phyloP scores from a whole-genome alignment of 2,329 filamentous ascomycete species.

The Fusarium humuli region DNA sequence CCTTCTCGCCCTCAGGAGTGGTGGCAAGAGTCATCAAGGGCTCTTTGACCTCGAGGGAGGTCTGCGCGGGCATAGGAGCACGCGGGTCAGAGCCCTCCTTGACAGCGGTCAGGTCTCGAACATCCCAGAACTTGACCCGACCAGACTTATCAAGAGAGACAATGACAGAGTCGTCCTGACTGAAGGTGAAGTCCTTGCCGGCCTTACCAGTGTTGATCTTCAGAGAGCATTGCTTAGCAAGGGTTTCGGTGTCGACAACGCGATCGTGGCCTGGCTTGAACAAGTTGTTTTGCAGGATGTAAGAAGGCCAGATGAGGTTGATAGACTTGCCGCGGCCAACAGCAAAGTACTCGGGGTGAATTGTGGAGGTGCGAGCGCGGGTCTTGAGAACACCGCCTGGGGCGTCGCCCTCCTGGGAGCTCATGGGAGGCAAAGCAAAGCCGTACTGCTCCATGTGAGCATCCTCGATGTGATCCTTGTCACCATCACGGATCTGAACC shows the following conservation, averaged over 20 bases:
- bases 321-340: slow-evolving; percentile 97
- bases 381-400: slow-evolving; percentile 96
- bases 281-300: slow-evolving; percentile 71
- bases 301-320: slow-evolving; percentile 81
- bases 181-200: slow-evolving; percentile 98
- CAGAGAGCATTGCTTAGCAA: slow-evolving; percentile 85
- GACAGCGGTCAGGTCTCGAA: slow-evolving; percentile 76
- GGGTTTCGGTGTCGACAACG: slow-evolving; percentile 86
- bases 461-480: slow-evolving; percentile 83
- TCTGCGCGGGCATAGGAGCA: slow-evolving; percentile 65
- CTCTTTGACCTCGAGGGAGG: slow-evolving; percentile 81
- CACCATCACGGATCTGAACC: slow-evolving; percentile 80
- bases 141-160: slow-evolving; percentile 97
- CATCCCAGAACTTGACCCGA: slow-evolving; percentile 97
- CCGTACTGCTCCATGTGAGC: slow-evolving; percentile 85
- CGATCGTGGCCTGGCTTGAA: slow-evolving; percentile 74
- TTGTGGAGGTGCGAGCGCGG: slow-evolving; percentile 87
- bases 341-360: slow-evolving; percentile 92
- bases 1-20: slow-evolving; percentile 89
- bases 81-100: slow-evolving; percentile 64
- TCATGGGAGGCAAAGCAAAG: slow-evolving; percentile 89
- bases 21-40: slow-evolving; percentile 89
- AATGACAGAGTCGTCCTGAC: slow-evolving; percentile 93
- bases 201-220: slow-evolving; percentile 98
- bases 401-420: slow-evolving; percentile 87